Evolutionary conservation across 768 basidiomycete genomes (phyloP).

Genomic region (Trametes sanguinea): DNA sequence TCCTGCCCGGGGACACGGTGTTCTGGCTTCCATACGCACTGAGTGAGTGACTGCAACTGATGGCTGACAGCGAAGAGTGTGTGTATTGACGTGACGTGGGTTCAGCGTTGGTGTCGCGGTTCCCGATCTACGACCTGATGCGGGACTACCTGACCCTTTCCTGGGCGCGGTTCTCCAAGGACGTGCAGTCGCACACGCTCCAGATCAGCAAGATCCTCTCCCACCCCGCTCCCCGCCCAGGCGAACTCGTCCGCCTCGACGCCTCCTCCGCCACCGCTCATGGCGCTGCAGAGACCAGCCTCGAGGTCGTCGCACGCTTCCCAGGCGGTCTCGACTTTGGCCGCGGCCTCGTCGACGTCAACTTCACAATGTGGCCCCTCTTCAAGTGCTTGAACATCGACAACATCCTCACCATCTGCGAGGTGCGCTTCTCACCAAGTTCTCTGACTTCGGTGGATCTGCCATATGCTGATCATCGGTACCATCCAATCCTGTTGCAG

Average conservation of each 20-base stretch:
- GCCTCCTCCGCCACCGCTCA: slow-evolving; percentile 62
- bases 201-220: slow-evolving; percentile 88
- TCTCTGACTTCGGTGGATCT: not conserved
- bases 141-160: slow-evolving; percentile 94
- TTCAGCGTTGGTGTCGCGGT: slow-evolving; percentile 82
- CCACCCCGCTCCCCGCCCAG: slow-evolving; percentile 84
- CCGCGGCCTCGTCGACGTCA: slow-evolving; percentile 86
- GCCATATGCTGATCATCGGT: not conserved
- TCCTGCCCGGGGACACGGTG: slow-evolving; percentile 85
- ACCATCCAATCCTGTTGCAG: slow-evolving; percentile 36
- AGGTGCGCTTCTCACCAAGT: slow-evolving; percentile 48
- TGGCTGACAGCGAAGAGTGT: slow-evolving; percentile 7
- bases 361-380: slow-evolving; percentile 96
- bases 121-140: slow-evolving; percentile 95
- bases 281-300: slow-evolving; percentile 50
- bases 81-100: not conserved
- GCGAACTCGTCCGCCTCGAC: slow-evolving; percentile 83
- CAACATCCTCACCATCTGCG: slow-evolving; percentile 90
- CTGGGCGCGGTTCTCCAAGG: slow-evolving; percentile 93
- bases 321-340: slow-evolving; percentile 95
- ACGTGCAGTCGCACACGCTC: slow-evolving; percentile 89
- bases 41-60: slow-evolving; percentile 51
- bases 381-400: slow-evolving; percentile 93
- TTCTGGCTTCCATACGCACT: slow-evolving; percentile 95
- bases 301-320: slow-evolving; percentile 88